Base-by-base conservation (phyloP, 139 green algal species). In the Picochlorum sp. region DNA sequence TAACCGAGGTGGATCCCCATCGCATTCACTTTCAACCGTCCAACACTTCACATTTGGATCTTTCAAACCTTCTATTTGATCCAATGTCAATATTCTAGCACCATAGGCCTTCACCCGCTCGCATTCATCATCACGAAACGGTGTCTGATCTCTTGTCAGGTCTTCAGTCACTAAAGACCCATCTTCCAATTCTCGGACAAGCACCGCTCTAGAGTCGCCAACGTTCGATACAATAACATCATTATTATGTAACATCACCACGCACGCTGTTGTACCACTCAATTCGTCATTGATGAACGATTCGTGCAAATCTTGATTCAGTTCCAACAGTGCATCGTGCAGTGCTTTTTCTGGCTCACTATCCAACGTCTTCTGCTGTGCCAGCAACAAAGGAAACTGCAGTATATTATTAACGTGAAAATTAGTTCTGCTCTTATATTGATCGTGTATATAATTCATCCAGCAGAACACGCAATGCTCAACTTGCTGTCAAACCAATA, bases 1-100 rank as follows among this genome's bases (percentile, higher is more conserved):
- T 31, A 98, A 67, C 8, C 91, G 73, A 0, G 91, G 91, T 0
- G 91, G 90, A 69, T 97, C 91, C 1, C 88, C 89, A 40, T 88
- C 77, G 57, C 93, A 87, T 41, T 95, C 85, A 49, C 88, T 86
- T 55, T 88, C 80, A 29, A 50, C 82, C 1, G 67, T 75, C 81
- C 81, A 93, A 40, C 72, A 83, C 41, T 85, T 70, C 2, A 79
- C 55, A 30, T 44, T 28, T 28, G 31, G 50, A 53, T 77, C 66
- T 70, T 88, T 91, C 4, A 90, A 32, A 2, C 84, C 82, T 57
- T 92, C 84, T 18, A 93, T 70, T 68, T 98, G 91, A 63, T 97
- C 90, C 25, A 98, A 71, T 0, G 91, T 97, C 7, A 96, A 64
- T 7, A 98, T 84, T 0, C 86, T 67, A 0, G 91, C 90, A 0